phyloP scores from a whole-genome alignment of 2,329 filamentous ascomycete species.

The Coniella lustricola region DNA sequence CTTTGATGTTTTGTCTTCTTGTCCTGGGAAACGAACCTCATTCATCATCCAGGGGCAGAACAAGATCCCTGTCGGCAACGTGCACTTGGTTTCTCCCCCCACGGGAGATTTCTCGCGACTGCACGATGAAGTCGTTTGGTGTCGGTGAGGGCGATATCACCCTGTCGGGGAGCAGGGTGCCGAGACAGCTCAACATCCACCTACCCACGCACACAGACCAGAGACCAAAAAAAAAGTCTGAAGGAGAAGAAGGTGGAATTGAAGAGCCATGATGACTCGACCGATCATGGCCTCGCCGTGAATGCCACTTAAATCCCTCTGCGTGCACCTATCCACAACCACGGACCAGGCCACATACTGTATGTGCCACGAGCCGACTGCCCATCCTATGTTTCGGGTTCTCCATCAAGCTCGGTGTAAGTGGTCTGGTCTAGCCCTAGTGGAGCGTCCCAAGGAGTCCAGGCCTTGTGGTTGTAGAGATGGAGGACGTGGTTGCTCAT shows the following conservation, averaged over 20 bases:
- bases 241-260: background rate
- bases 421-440: too few species aligned
- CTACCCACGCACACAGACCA: too few species aligned
- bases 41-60: too few species aligned
- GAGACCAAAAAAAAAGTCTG: background rate
- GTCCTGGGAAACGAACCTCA: too few species aligned
- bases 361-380: background rate
- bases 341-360: background rate
- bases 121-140: background rate
- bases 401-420: too few species aligned
- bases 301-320: conserved; percentile 5
- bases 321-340: conserved; percentile 1
- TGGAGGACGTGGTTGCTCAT: background rate
- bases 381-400: background rate
- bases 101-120: background rate
- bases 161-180: background rate
- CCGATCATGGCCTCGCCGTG: conserved; percentile 6
- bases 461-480: too few species aligned
- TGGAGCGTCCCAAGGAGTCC: too few species aligned
- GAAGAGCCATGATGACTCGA: conserved; percentile 5
- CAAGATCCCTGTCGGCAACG: too few species aligned
- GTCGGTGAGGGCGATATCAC: background rate
- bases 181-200: background rate
- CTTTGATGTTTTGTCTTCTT: too few species aligned
- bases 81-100: conserved; percentile 1